These are phyloP conservation scores for Wickerhamiella occidentalis DNA, from an alignment of 805 yeast species.

Conservation along the genomic window DNA sequence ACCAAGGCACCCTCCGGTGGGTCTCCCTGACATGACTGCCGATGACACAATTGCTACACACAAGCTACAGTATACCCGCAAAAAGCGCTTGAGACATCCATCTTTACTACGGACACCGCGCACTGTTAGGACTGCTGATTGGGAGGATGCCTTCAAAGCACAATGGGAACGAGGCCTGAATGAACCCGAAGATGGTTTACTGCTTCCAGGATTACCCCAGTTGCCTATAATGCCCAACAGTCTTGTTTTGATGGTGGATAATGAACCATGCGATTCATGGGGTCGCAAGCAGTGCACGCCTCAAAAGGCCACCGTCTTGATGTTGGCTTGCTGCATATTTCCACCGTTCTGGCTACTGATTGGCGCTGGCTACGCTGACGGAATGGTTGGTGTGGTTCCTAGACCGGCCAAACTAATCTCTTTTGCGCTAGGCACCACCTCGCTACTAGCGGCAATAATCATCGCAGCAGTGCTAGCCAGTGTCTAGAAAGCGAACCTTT, in stretches of 20 bases:
- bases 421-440: constrained; percentile 26
- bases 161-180: constrained; percentile 8
- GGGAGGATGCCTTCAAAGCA: constrained; percentile 1
- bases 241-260: constrained; percentile 5
- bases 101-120: constrained; percentile 9
- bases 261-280: constrained; percentile 17
- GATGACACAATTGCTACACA: constrained; percentile 6
- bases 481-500: too few species aligned
- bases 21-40: not conserved
- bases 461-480: constrained; percentile 21
- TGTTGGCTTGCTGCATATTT: constrained; percentile 22
- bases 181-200: constrained; percentile 10
- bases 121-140: constrained; percentile 6
- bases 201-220: constrained; percentile 19
- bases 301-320: constrained; percentile 17
- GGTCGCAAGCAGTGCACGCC: constrained; percentile 18
- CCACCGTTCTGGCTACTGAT: constrained; percentile 33
- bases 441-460: constrained; percentile 31
- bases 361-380: constrained; percentile 30
- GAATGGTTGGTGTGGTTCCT: constrained; percentile 26
- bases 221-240: constrained; percentile 16
- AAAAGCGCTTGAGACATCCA: constrained; percentile 6
- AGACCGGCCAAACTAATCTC: constrained; percentile 25
- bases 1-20: not conserved
- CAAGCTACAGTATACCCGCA: constrained; percentile 3